Conservation (phyloP, 768 basidiomycete species). For the Pseudohyphozyma bogoriensis region DNA sequence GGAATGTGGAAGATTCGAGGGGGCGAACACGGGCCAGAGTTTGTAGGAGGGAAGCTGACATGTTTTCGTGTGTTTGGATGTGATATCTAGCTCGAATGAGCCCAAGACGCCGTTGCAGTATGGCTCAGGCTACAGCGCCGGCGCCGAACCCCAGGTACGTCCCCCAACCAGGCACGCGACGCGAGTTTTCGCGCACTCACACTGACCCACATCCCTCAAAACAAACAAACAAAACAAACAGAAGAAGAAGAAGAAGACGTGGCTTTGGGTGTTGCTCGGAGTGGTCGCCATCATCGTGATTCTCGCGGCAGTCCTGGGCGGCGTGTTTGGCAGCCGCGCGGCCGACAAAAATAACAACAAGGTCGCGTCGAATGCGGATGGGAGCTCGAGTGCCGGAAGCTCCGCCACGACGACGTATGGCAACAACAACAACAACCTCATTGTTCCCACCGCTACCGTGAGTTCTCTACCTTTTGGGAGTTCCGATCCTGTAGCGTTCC, state of each 20-base stretch:
- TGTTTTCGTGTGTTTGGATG: too few relatives aligned
- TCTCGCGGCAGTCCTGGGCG: conserved; percentile 50
- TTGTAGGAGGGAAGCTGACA: too few relatives aligned
- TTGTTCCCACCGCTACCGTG: conserved; percentile 74
- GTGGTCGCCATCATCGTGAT: conserved; percentile 38
- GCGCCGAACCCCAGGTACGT: too few relatives aligned
- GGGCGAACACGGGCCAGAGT: too few relatives aligned
- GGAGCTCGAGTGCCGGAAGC: conserved; percentile 16
- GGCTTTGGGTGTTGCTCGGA: conserved; percentile 52
- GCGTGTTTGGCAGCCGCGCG: conserved; percentile 61
- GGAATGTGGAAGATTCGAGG: too few relatives aligned
- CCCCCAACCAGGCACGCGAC: too few relatives aligned
- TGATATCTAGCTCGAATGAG: too few relatives aligned
- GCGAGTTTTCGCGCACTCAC: too few relatives aligned
- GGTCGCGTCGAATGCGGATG: conserved; percentile 32
- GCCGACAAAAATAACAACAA: conserved; percentile 41
- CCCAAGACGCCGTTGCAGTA: too few relatives aligned
- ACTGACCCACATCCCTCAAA: too few relatives aligned
- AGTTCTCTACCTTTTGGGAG: conserved; percentile 37
- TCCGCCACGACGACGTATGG: conserved; percentile 6
- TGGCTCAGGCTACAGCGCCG: too few relatives aligned
- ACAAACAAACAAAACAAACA: too few relatives aligned
- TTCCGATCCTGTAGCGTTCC: neutral
- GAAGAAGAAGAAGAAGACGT: conserved; percentile 43
- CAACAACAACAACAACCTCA: conserved; percentile 58